These are phyloP conservation scores for Lipomyces chichibuensis DNA, from an alignment of 805 yeast species.

Conservation along the genomic window DNA sequence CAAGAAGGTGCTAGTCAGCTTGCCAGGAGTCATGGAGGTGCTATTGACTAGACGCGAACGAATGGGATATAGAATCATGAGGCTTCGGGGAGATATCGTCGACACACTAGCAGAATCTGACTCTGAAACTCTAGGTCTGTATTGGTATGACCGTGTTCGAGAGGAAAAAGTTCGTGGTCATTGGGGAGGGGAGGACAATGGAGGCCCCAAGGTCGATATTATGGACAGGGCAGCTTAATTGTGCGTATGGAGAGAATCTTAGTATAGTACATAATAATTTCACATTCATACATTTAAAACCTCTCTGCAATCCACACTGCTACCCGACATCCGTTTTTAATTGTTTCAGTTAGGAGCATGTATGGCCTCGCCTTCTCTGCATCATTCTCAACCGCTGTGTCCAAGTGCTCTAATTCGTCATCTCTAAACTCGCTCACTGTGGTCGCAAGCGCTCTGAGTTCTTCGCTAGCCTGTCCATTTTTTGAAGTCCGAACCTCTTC, in stretches of 20 bases:
- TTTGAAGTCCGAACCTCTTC: slow-evolving; percentile 14
- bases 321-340: slow-evolving; percentile 77
- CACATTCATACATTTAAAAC: slow-evolving; percentile 46
- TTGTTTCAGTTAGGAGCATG: slow-evolving; percentile 81
- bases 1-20: slow-evolving; percentile 17
- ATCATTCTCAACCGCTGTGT: slow-evolving; percentile 90
- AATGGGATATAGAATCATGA: slow-evolving; percentile 20
- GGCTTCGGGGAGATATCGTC: slow-evolving; percentile 31
- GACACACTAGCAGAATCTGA: slow-evolving; percentile 24
- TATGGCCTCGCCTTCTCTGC: slow-evolving; percentile 94
- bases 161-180: slow-evolving; percentile 25
- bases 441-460: slow-evolving; percentile 59
- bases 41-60: slow-evolving; percentile 25
- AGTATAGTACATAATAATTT: not conserved
- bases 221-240: slow-evolving; percentile 28
- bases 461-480: slow-evolving; percentile 51
- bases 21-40: slow-evolving; percentile 36
- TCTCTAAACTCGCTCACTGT: slow-evolving; percentile 80
- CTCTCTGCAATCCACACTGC: slow-evolving; percentile 93
- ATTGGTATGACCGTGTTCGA: slow-evolving; percentile 26
- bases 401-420: slow-evolving; percentile 92
- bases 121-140: slow-evolving; percentile 28
- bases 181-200: slow-evolving; percentile 24
- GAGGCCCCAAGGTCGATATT: slow-evolving; percentile 28
- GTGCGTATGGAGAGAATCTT: not conserved